A percentile compares a stretch with the other conserved stretches of the same genome.
These are phyloP conservation scores for Microdochium paspali DNA, from an alignment of 2,329 filamentous ascomycete genomes.

Conservation along the genomic window DNA sequence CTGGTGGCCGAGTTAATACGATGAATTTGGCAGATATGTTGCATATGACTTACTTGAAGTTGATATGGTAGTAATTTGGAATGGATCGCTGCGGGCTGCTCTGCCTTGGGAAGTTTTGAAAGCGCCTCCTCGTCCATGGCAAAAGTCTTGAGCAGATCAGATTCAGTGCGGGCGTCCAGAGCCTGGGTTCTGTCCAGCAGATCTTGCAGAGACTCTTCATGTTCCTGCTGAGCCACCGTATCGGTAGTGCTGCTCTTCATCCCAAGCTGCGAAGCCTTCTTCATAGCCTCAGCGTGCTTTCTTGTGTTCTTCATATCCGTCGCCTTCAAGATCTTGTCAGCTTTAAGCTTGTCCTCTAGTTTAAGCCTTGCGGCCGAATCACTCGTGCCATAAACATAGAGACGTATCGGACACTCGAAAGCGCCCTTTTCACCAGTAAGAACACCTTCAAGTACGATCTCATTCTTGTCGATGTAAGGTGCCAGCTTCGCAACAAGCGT, in stretches of 20 bases:
- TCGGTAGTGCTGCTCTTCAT: constrained; percentile 22
- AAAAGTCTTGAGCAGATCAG: constrained; percentile 58
- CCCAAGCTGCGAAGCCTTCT: constrained; percentile 26
- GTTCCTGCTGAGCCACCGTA: constrained; percentile 23
- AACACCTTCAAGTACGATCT: constrained; percentile 57
- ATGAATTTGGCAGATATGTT: constrained; percentile 1
- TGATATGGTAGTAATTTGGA: constrained; percentile 74
- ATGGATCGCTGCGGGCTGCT: constrained; percentile 54
- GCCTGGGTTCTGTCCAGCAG: constrained; percentile 57
- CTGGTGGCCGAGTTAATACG: constrained; percentile 28
- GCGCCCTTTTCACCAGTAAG: constrained; percentile 56
- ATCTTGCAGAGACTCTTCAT: constrained; percentile 40
- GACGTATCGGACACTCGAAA: constrained; percentile 63
- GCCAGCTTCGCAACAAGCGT: constrained; percentile 62
- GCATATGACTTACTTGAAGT: constrained; percentile 35
- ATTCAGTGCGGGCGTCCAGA: constrained; percentile 57
- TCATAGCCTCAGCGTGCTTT: constrained; percentile 42
- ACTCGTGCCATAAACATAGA: constrained; percentile 61
- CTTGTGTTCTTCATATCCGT: constrained; percentile 46
- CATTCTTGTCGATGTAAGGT: constrained; percentile 55
- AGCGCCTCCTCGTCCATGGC: constrained; percentile 63
- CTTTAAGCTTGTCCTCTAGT: constrained; percentile 54
- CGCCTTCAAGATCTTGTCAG: constrained; percentile 52
- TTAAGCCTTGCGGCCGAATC: constrained; percentile 39
- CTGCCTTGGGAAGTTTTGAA: constrained; percentile 60